Base-by-base conservation (phyloP, 2,329 filamentous ascomycete genomes). In the Exophiala sp. region DNA sequence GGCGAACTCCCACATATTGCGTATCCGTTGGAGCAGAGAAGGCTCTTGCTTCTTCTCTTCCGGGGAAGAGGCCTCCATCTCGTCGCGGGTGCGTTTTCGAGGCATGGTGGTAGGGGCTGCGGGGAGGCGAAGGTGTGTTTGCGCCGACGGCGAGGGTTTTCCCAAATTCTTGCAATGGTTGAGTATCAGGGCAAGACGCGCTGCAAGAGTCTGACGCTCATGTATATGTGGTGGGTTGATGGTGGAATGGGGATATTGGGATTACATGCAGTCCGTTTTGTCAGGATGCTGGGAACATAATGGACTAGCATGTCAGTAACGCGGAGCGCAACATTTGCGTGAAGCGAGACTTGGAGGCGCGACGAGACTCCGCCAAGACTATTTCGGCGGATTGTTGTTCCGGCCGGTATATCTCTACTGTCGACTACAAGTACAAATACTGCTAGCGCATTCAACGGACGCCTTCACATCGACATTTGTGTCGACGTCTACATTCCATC, bases 1-100 rank as follows among this genome's bases (percentile, higher is more conserved):
- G 54, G 91, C 88, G 69, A 97, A 96, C 68, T 96, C 86, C 90
- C 91, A 97, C 77, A 87, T 89, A 65, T 87, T 93, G 56, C 91
- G 82, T 59, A 97, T 78, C 58, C 77, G 82, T 51, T 81, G 72
- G 22, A 94, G 73, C 47, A 81, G 61, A 24, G 65, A 66, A 48
- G 64, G 60, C 52, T 70, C 68, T 61, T 62, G 38, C n/a, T 55
- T 66, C 50, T 67, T 65, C 48, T 67, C 66, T 66, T 69, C 63
- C 54, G 70, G 68, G 54, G 73, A 66, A 40, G 75, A 69, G 58
- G 71, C 69, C 64, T 79, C 78, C 66, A 73, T 73, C 64, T 79
- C 77, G 61, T 76, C 75, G 63, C 73, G 69, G 60, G 66, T 71
- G 64, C 76, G 74, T 68, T 79, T 79, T 68, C 75, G 73, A 67